Evolutionary conservation across 208 protist genomes (phyloP).

Genomic region (Leishmania guyanensis): DNA sequence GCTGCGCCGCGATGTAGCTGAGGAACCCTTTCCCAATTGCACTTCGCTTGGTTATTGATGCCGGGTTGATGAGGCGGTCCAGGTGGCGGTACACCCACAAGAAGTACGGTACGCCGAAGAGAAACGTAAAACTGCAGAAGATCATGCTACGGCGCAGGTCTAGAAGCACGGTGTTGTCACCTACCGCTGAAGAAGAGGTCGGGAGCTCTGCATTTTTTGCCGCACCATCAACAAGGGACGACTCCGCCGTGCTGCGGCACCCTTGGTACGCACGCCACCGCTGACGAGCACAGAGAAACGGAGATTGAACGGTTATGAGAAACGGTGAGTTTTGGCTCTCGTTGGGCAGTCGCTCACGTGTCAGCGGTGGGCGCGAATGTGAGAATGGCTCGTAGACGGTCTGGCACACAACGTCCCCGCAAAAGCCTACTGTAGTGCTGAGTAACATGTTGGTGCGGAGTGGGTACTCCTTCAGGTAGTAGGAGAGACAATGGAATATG

Average conservation of each 20-base stretch:
- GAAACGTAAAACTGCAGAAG: slow-evolving; percentile 75
- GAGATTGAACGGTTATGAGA: slow-evolving; percentile 46
- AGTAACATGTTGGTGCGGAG: slow-evolving; percentile 61
- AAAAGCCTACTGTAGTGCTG: slow-evolving; percentile 65
- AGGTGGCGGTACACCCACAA: slow-evolving; percentile 58
- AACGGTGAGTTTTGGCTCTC: slow-evolving; percentile 43
- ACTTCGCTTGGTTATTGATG: slow-evolving; percentile 46
- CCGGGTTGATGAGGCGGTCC: slow-evolving; percentile 46
- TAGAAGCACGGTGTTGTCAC: slow-evolving; percentile 45
- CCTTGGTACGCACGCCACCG: slow-evolving; percentile 8
- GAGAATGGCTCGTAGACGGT: slow-evolving; percentile 53
- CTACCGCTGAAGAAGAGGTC: neutral
- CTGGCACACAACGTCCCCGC: slow-evolving; percentile 73
- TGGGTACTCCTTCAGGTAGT: slow-evolving; percentile 57
- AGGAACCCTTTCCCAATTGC: slow-evolving; percentile 74
- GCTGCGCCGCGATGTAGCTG: slow-evolving; percentile 61
- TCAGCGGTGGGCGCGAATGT: slow-evolving; percentile 35
- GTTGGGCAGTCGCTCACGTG: slow-evolving; percentile 35
- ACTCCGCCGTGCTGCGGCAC: neutral
- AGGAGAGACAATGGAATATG: neutral
- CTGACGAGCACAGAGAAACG: slow-evolving; percentile 29
- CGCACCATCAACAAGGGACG: neutral
- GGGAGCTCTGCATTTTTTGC: neutral
- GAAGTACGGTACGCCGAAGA: slow-evolving; percentile 74
- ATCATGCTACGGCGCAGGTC: slow-evolving; percentile 80